Conservation (phyloP, 73 alveolate species). For the Strombidium stylifer region DNA sequence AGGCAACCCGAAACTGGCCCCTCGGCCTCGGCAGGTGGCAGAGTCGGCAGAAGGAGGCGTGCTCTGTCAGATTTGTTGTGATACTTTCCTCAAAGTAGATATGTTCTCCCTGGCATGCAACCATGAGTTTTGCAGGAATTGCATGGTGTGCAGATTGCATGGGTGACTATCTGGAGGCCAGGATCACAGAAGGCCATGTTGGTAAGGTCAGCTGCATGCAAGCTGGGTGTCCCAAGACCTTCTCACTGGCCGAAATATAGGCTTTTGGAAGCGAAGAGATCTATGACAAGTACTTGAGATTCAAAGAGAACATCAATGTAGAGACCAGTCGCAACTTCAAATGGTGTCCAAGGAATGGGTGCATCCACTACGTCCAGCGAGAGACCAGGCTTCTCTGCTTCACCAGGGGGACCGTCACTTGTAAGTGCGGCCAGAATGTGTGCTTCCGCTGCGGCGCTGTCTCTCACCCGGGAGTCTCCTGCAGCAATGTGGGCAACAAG, state of each 20-base stretch:
- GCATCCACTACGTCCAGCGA: slow-evolving; percentile 39
- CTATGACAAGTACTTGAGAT: slow-evolving; percentile 20
- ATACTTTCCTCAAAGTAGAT: slow-evolving; percentile 6
- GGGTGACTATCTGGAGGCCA: slow-evolving; percentile 14
- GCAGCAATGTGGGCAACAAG: slow-evolving; percentile 10
- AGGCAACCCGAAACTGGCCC: too few relatives aligned
- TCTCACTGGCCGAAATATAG: slow-evolving; percentile 14
- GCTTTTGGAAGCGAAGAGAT: slow-evolving; percentile 23
- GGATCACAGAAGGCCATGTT: slow-evolving; percentile 25
- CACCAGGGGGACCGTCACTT: slow-evolving; percentile 6
- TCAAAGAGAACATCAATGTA: slow-evolving; percentile 37
- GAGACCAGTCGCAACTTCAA: slow-evolving; percentile 25
- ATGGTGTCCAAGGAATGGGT: slow-evolving; percentile 61
- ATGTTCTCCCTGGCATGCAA: slow-evolving; percentile 19
- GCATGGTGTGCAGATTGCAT: slow-evolving; percentile 11
- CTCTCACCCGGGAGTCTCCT: slow-evolving; percentile 28
- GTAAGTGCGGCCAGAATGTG: slow-evolving; percentile 18
- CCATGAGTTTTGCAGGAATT: slow-evolving; percentile 22
- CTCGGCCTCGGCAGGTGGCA: background rate
- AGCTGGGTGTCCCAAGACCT: background rate
- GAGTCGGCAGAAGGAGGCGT: slow-evolving; percentile 16
- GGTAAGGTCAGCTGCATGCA: slow-evolving; percentile 6
- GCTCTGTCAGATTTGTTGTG: slow-evolving; percentile 19
- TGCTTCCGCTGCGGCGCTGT: slow-evolving; percentile 39
- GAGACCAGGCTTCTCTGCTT: too few relatives aligned